Percentiles rank a stretch among this genome's conserved stretches.
These are phyloP conservation scores for Naganishia albida DNA, from an alignment of 1,284 basidiomycete species.

Conservation along the genomic window DNA sequence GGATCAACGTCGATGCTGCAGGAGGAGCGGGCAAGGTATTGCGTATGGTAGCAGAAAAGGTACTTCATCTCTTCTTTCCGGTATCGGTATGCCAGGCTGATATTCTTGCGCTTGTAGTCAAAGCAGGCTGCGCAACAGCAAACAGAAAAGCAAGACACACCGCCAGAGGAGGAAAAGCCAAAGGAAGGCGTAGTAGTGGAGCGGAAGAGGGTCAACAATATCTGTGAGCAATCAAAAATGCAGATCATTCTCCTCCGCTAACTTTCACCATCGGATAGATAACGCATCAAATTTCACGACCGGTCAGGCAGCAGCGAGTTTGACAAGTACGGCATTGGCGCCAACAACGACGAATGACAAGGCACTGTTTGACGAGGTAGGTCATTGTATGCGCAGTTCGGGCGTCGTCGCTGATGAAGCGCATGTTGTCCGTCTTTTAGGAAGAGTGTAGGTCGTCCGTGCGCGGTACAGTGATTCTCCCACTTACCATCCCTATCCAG, in stretches of 20 bases:
- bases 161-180: slow-evolving; percentile 16
- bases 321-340: slow-evolving; percentile 89
- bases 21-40: slow-evolving; percentile 55
- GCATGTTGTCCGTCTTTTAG: slow-evolving; percentile 1
- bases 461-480: too few species aligned
- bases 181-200: slow-evolving; percentile 32
- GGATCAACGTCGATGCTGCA: slow-evolving; percentile 55
- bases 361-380: slow-evolving; percentile 82
- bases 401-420: background rate
- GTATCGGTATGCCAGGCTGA: background rate
- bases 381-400: slow-evolving; percentile 32
- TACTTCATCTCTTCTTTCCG: slow-evolving; percentile 16
- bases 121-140: slow-evolving; percentile 7
- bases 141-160: slow-evolving; percentile 8
- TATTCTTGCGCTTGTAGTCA: background rate
- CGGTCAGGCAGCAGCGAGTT: slow-evolving; percentile 84
- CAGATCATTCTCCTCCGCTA: background rate
- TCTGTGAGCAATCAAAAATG: slow-evolving; percentile 55
- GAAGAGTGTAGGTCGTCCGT: slow-evolving; percentile 58
- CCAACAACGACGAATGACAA: slow-evolving; percentile 75
- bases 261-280: slow-evolving; percentile 58
- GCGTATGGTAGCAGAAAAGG: slow-evolving; percentile 54
- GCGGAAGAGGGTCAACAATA: slow-evolving; percentile 27
- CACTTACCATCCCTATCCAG: slow-evolving; percentile 35
- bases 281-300: slow-evolving; percentile 88